Base-by-base conservation (phyloP, 192 early-diverging fungal species). In the Backusella luteola region DNA sequence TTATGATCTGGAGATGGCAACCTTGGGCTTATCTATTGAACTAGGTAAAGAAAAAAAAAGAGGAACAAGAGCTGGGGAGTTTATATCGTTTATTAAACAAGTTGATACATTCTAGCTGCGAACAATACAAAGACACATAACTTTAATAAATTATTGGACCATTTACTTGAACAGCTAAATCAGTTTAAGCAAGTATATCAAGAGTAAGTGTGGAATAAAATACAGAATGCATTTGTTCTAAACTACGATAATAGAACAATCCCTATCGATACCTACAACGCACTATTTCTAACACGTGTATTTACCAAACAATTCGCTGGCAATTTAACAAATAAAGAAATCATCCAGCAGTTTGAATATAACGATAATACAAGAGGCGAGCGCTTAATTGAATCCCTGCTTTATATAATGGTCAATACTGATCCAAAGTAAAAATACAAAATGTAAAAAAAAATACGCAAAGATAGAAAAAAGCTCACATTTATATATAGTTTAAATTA, bases 1-100 rank as follows among this genome's bases (percentile, higher is more conserved):
- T 34, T 91, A 87, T 81, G 91, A 92, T 75, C 77, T 93, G 26
- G 91, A 93, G 68, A 92, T 92, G 89, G 83, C 85, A 12, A 90
- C 89, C 38, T 85, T 90, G 12, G 83, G 84, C 49, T 76, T 89
- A 75, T 88, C 90, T 15, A 89, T 91, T 66, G 87, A 89, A 71
- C 78, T 91, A 70, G 85, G 90, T 92, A 85, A 67, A 81, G 66
- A 69, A 15, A 32, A n/a, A 32, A 44, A 6, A 73, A 32, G 35
- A 49, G 52, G 42, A n/a, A 75, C 2, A 14, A 41, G 23, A n/a
- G 19, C 0, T 17, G 35, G 14, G 53, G 36, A 32, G 34, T 34
- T 42, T 36, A 80, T 29, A 32, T 32, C 32, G 32, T 32, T 32
- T 32, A 32, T 32, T 32, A 77, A 1, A 66, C 32, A 42, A 53